Conservation (phyloP, 2,329 filamentous ascomycete species). For the Fusarium annulatum region DNA sequence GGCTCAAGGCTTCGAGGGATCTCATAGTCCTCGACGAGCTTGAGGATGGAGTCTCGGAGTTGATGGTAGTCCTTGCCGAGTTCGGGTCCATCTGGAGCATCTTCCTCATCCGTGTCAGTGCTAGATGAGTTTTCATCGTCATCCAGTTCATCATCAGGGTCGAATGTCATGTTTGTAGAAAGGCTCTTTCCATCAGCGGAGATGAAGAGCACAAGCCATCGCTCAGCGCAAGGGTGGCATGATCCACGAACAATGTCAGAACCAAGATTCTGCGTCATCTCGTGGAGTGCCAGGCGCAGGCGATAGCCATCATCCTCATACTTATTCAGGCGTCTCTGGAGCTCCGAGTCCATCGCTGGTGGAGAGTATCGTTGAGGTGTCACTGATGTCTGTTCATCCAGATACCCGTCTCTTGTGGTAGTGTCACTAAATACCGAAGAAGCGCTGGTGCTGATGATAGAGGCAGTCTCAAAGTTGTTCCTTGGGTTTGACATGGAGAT, state of each 20-base stretch:
- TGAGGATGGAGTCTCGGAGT: conserved; percentile 81
- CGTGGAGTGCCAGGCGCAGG: conserved; percentile 74
- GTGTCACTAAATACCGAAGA: conserved; percentile 80
- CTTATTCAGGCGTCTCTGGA: conserved; percentile 58
- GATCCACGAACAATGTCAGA: conserved; percentile 72
- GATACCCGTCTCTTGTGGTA: conserved; percentile 71
- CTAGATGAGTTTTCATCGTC: conserved; percentile 73
- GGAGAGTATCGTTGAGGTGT: conserved; percentile 67
- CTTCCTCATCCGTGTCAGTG: conserved; percentile 70
- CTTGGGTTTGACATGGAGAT: conserved; percentile 70
- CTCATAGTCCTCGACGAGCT: conserved; percentile 84
- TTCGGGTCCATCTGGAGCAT: conserved; percentile 69
- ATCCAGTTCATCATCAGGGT: conserved; percentile 72
- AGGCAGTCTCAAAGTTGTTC: conserved; percentile 72
- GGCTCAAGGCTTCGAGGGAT: conserved; percentile 75
- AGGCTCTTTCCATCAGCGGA: conserved; percentile 77
- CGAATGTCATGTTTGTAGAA: conserved; percentile 78
- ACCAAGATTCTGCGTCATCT: conserved; percentile 75
- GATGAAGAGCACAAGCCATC: conserved; percentile 85
- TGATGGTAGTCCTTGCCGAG: conserved; percentile 84
- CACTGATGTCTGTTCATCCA: conserved; percentile 65
- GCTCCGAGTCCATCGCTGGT: conserved; percentile 57
- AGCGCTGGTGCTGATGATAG: conserved; percentile 77
- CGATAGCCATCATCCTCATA: conserved; percentile 74
- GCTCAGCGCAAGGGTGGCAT: conserved; percentile 82